These are phyloP conservation scores for Tolypocladium ovalisporum DNA, from an alignment of 2,329 filamentous ascomycete genomes.

Conservation along the genomic window DNA sequence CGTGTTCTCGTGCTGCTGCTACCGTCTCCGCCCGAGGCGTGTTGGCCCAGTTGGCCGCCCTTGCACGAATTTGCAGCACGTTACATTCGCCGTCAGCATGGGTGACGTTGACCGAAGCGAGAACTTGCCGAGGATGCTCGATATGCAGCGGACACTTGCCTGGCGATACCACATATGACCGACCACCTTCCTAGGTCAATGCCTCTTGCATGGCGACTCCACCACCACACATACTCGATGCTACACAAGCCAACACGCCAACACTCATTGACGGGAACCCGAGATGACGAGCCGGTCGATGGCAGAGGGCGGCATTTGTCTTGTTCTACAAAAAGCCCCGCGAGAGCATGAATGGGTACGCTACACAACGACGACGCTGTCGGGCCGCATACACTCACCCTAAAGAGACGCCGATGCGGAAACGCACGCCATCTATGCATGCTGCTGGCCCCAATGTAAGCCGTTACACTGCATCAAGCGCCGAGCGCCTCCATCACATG, in stretches of 20 bases:
- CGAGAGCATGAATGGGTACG: neutral
- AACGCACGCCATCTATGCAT: neutral
- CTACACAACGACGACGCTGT: neutral
- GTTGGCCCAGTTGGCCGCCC: neutral
- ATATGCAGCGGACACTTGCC: neutral
- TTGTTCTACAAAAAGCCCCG: neutral
- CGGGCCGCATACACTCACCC: neutral
- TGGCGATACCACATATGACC: too few species aligned
- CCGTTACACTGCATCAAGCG: neutral
- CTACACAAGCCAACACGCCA: too few species aligned
- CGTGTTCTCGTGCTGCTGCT: neutral
- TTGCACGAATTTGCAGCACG: neutral
- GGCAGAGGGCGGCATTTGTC: neutral
- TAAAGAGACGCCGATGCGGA: neutral
- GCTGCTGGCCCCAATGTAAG: neutral
- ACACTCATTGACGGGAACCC: too few species aligned
- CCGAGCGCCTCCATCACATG: neutral
- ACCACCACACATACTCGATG: neutral
- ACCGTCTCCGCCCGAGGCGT: neutral
- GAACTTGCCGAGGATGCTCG: neutral
- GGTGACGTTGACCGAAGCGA: neutral
- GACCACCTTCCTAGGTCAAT: neutral
- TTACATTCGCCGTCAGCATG: neutral
- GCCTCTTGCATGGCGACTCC: neutral
- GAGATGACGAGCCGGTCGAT: neutral